phyloP scores from a whole-genome alignment of 2,329 filamentous ascomycete species.

The Neonectria faginata region DNA sequence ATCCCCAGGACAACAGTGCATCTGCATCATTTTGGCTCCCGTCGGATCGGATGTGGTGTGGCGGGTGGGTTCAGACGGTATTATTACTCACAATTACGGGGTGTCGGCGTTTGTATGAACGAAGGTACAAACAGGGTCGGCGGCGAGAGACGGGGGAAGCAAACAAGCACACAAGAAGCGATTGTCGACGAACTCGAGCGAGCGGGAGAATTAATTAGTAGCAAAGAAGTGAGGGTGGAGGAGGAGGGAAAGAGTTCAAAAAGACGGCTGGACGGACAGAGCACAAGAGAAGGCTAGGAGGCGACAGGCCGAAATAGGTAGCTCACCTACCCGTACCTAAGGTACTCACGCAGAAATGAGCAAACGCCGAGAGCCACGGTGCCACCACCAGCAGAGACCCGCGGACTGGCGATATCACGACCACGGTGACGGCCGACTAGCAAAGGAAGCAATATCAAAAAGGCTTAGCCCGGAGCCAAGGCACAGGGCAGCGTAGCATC shows the following conservation, averaged over 20 bases:
- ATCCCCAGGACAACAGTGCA: constrained; percentile 19
- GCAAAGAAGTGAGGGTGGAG: constrained; percentile 20
- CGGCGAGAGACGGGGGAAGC: constrained; percentile 13
- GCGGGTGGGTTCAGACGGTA: constrained; percentile 13
- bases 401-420: constrained; percentile 44
- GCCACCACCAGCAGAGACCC: constrained; percentile 33
- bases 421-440: constrained; percentile 25
- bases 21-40: not conserved
- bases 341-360: constrained; percentile 39
- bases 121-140: constrained; percentile 15
- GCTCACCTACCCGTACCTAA: not conserved
- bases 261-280: constrained; percentile 2
- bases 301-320: constrained; percentile 26
- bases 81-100: constrained; percentile 19
- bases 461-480: constrained; percentile 38
- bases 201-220: constrained; percentile 5
- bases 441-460: constrained; percentile 36
- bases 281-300: constrained; percentile 9
- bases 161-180: constrained; percentile 2
- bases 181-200: not conserved
- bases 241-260: not conserved
- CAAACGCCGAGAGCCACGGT: constrained; percentile 15
- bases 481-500: constrained; percentile 30
- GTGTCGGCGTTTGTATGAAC: constrained; percentile 21
- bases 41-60: not conserved